A percentile compares a stretch with the other conserved stretches of the same genome.
These are phyloP conservation scores for Arthroderma sp. DNA, from an alignment of 2,329 filamentous ascomycete species.

Conservation along the genomic window DNA sequence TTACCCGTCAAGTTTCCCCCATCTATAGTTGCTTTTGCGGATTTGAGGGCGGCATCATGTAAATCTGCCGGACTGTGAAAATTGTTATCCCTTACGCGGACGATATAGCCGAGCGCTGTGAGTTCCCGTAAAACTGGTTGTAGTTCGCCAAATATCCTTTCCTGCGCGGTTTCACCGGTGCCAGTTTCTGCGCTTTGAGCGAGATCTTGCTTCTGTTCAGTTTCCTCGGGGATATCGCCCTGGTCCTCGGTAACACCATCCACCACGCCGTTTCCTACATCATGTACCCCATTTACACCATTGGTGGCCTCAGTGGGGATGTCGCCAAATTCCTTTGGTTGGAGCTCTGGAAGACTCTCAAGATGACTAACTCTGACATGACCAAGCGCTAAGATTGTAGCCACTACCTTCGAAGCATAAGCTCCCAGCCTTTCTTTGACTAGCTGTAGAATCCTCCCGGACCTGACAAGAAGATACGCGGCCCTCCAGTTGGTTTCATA, in stretches of 20 bases:
- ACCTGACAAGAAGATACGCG: conserved; percentile 70
- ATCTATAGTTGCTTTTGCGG: conserved; percentile 19
- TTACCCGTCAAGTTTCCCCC: conserved; percentile 26
- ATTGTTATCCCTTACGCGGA: conserved; percentile 26
- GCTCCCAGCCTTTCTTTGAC: conserved; percentile 61
- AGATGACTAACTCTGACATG: conserved; percentile 48
- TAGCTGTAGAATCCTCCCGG: conserved; percentile 66
- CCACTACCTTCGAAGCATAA: conserved; percentile 60
- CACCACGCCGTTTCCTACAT: conserved; percentile 12
- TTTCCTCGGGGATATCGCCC: conserved; percentile 13
- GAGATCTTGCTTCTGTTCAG: conserved; percentile 8
- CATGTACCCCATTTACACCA: conserved; percentile 13
- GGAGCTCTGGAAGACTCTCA: conserved; percentile 25
- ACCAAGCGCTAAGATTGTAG: conserved; percentile 62
- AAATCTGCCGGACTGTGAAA: conserved; percentile 30
- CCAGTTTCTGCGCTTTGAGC: conserved; percentile 11
- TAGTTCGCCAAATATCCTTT: conserved; percentile 16
- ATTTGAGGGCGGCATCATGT: conserved; percentile 24
- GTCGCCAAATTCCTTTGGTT: conserved; percentile 3
- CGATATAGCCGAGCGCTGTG: conserved; percentile 29
- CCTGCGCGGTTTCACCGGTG: conserved; percentile 11
- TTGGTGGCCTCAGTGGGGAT: conserved; percentile 13
- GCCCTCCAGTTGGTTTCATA: conserved; percentile 75
- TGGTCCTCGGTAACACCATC: conserved; percentile 24
- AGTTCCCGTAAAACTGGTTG: conserved; percentile 27